These are phyloP conservation scores for Albatrellus ellisii DNA, from an alignment of 768 basidiomycete species.

Conservation along the genomic window DNA sequence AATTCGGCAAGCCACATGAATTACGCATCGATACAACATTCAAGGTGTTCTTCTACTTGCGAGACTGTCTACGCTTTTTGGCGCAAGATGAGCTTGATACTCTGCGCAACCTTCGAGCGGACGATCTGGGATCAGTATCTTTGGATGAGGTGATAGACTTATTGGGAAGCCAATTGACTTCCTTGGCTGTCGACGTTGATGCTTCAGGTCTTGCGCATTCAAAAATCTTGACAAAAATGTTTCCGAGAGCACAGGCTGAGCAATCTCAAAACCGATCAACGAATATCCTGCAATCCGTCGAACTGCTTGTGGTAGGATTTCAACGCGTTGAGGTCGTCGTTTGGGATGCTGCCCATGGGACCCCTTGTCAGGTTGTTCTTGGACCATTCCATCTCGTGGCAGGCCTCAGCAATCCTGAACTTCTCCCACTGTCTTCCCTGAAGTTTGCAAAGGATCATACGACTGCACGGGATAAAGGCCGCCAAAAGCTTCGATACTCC, in stretches of 20 bases:
- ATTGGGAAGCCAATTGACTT: slow-evolving; percentile 5
- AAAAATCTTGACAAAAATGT: slow-evolving; percentile 12
- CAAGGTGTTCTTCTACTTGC: slow-evolving; percentile 68
- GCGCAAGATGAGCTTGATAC: slow-evolving; percentile 18
- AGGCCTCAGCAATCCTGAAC: slow-evolving; percentile 3
- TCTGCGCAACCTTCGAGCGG: slow-evolving; percentile 4
- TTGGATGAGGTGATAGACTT: slow-evolving; percentile 10
- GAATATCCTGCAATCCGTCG: neutral
- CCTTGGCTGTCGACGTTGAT: slow-evolving; percentile 9
- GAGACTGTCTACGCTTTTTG: slow-evolving; percentile 43
- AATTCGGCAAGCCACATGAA: slow-evolving; percentile 52
- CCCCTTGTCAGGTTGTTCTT: slow-evolving; percentile 8
- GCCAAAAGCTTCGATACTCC: slow-evolving; percentile 7
- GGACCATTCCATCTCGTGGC: slow-evolving; percentile 1
- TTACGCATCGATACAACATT: slow-evolving; percentile 60
- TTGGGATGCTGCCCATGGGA: slow-evolving; percentile 5
- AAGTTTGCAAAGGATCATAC: slow-evolving; percentile 8
- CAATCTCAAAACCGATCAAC: neutral
- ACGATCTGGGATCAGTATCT: slow-evolving; percentile 13
- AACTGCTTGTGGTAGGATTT: neutral
- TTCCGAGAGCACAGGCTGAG: neutral
- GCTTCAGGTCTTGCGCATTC: slow-evolving; percentile 6
- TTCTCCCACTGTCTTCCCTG: slow-evolving; percentile 2
- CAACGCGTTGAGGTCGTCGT: slow-evolving; percentile 4
- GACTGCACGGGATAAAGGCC: slow-evolving; percentile 6